Conservation (phyloP, 2,329 filamentous ascomycete genomes). For the Chaetothyriales sp. region DNA sequence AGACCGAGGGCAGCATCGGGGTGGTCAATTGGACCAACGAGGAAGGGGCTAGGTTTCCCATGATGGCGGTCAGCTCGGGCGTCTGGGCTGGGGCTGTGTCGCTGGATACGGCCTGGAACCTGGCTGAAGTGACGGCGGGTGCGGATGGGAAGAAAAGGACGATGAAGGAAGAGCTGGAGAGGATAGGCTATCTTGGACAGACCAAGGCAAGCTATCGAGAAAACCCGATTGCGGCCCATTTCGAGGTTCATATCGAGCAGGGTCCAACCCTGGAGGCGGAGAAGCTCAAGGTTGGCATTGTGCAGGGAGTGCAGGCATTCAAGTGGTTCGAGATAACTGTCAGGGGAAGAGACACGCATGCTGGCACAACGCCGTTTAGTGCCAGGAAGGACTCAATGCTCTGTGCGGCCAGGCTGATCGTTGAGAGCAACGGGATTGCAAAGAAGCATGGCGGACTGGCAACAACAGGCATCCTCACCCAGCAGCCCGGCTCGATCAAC, state of each 20-base stretch:
- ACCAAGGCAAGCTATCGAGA: constrained; percentile 41
- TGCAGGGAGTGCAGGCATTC: constrained; percentile 60
- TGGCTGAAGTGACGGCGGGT: constrained; percentile 43
- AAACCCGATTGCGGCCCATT: constrained; percentile 59
- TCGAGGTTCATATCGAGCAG: constrained; percentile 78
- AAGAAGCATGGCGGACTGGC: constrained; percentile 48
- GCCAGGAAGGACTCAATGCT: constrained; percentile 56
- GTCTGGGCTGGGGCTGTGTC: constrained; percentile 60
- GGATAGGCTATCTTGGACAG: constrained; percentile 54
- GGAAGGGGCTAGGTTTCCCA: constrained; percentile 66
- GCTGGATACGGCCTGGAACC: constrained; percentile 44
- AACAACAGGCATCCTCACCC: constrained; percentile 53
- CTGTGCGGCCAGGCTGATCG: constrained; percentile 52
- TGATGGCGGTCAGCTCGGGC: constrained; percentile 57
- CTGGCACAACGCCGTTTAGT: constrained; percentile 56
- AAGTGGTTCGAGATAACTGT: constrained; percentile 58
- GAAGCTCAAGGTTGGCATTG: constrained; percentile 51
- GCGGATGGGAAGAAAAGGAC: constrained; percentile 26
- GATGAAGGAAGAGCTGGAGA: constrained; percentile 52
- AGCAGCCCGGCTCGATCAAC: constrained; percentile 55
- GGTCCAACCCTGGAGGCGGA: constrained; percentile 59
- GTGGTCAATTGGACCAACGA: constrained; percentile 69
- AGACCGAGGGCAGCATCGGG: constrained; percentile 57
- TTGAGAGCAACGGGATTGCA: constrained; percentile 50
- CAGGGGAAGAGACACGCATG: constrained; percentile 54